Percentiles rank a stretch among this genome's conserved stretches.
These are phyloP conservation scores for Trichoderma sp. DNA, from an alignment of 2,329 filamentous ascomycete genomes.

Conservation along the genomic window DNA sequence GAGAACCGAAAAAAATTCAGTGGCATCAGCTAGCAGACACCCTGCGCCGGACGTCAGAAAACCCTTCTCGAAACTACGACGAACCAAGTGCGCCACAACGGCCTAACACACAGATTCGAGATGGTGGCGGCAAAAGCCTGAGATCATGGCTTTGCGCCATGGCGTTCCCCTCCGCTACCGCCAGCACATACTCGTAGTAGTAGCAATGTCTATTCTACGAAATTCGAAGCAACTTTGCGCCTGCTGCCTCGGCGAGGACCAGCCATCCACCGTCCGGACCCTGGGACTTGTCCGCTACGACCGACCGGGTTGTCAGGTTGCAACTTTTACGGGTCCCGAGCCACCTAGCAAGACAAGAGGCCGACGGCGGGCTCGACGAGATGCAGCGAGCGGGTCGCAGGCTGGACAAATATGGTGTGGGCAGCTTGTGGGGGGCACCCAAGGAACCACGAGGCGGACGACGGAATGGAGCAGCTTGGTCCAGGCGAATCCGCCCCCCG, in stretches of 20 bases:
- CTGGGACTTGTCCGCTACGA: conserved; percentile 6
- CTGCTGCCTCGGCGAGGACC: conserved; percentile 2
- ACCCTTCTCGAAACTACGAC: not conserved
- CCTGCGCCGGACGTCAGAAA: not conserved
- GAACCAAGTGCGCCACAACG: conserved; percentile 2
- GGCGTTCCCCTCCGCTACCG: not conserved
- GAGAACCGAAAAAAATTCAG: not conserved
- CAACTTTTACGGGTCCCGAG: conserved; percentile 9
- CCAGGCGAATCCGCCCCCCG: conserved; percentile 5
- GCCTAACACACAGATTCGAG: not conserved
- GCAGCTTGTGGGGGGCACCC: conserved; percentile 18
- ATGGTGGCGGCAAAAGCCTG: conserved; percentile 12
- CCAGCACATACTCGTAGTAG: not conserved
- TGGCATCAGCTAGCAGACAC: not conserved
- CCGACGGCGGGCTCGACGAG: conserved; percentile 1
- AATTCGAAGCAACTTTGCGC: not conserved
- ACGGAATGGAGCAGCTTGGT: conserved; percentile 25
- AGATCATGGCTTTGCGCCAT: conserved; percentile 19
- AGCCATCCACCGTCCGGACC: not conserved
- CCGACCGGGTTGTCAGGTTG: not conserved
- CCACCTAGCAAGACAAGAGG: not conserved
- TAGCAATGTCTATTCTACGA: not conserved
- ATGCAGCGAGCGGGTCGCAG: conserved; percentile 8
- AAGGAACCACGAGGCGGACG: conserved; percentile 13
- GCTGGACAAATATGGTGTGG: conserved; percentile 18